Percentiles rank a stretch among this genome's conserved stretches.
These are phyloP conservation scores for Aspergillus sp. DNA, from an alignment of 2,329 filamentous ascomycete genomes.

Conservation along the genomic window DNA sequence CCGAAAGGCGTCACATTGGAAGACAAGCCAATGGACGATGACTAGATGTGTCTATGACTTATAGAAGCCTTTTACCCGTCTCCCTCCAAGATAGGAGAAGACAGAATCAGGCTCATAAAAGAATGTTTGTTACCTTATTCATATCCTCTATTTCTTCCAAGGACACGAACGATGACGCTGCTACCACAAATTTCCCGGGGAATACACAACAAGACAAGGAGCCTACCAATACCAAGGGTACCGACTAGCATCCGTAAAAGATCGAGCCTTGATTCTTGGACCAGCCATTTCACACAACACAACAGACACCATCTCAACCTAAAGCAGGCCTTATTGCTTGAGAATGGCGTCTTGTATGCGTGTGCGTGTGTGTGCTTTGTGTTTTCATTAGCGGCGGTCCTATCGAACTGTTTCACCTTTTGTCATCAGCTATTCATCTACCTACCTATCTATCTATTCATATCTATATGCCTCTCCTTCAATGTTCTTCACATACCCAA, in stretches of 20 bases:
- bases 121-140: not conserved
- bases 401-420: not conserved
- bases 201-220: not conserved
- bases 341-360: not conserved
- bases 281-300: not conserved
- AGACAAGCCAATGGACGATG: constrained; percentile 76
- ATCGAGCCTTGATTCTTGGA: not conserved
- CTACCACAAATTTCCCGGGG: not conserved
- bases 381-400: not conserved
- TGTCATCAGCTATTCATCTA: not conserved
- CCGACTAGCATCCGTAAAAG: not conserved
- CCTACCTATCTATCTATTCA: not conserved
- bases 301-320: not conserved
- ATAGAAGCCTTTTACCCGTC: not conserved
- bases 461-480: constrained; percentile 1
- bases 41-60: constrained; percentile 6
- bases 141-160: not conserved
- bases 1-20: constrained; percentile 64
- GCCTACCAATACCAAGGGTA: not conserved
- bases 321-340: not conserved
- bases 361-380: constrained; percentile 1
- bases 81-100: not conserved
- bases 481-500: constrained; percentile 5
- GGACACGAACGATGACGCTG: not conserved
- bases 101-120: not conserved